Evolutionary conservation across 345 rosid genomes (phyloP), one percentile per base, ranked within the genome.

Genomic region (Abelmoschus esculentus): DNA sequence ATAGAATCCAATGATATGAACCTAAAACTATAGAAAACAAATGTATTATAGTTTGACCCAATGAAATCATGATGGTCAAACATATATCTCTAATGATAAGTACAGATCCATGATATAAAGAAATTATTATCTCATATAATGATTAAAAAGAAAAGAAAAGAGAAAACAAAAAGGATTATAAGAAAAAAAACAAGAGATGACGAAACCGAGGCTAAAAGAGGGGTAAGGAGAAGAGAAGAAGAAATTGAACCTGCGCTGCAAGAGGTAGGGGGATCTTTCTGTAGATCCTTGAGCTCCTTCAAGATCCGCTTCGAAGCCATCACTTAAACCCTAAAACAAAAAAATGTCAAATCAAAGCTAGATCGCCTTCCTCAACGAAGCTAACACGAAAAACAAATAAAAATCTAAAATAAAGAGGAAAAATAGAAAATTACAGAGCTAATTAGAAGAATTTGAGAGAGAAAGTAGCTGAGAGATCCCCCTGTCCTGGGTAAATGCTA

Each of bases 241-340:
- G 15, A 68, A 56, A 56, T 40, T 8, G 64, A 69, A 88, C 90
- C 93, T 56, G 93, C 93, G 77, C 93, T 88, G 85, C 90, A 88
- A 28, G 90, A 86, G 7, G 90, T 86, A 44, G 93, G 93, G 65
- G 90, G 93, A 84, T 88, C 90, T 81, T 88, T 88, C 81, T 88
- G 90, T 53, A 88, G 82, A 53, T 53, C 57, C 57, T 53, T 53
- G 57, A 53, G 57, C 57, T 53, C 57, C 57, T 53, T 53, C 57
- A 53, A 53, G 57, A 53, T 53, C 57, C 57, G 57, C 57, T 53
- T 53, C 7, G 57, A 53, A 53, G 57, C 57, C 57, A 82, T 88
- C 93, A 67, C 74, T 34, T 61, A 59, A 73, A 72, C 75, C 81
- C 86, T 82, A 70, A 58, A 40, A 26, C 29, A 5, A 63, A 17